A percentile compares a stretch with the other conserved stretches of the same genome.
phyloP scores from a whole-genome alignment of 2,329 filamentous ascomycete genomes.

The Aspergillus fijiensis region DNA sequence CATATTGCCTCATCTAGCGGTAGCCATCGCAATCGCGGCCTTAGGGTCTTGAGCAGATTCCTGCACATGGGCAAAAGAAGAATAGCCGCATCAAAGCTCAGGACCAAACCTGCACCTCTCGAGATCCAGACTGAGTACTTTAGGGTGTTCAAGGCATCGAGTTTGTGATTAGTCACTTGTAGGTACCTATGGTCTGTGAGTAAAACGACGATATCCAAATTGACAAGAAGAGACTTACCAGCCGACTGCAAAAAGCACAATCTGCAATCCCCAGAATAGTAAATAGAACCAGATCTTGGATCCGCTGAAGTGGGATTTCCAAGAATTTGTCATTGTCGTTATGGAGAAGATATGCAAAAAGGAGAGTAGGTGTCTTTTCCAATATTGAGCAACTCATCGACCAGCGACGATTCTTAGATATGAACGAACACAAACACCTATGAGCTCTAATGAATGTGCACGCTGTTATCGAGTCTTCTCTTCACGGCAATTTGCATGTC shows the following conservation, averaged over 20 bases:
- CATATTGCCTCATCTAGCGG: conserved; percentile 96
- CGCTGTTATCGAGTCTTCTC: neutral
- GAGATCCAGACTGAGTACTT: conserved; percentile 94
- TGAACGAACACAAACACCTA: neutral
- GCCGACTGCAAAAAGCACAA: conserved; percentile 76
- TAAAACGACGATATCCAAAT: neutral
- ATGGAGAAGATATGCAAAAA: conserved; percentile 35
- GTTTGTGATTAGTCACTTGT: conserved; percentile 65
- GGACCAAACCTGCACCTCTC: conserved; percentile 81
- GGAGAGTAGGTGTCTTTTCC: conserved; percentile 5
- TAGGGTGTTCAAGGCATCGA: conserved; percentile 77
- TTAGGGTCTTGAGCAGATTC: conserved; percentile 77
- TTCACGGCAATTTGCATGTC: neutral
- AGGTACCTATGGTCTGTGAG: conserved; percentile 64
- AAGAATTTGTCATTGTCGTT: conserved; percentile 40
- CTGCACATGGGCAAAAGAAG: conserved; percentile 94
- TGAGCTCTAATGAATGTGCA: neutral
- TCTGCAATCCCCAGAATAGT: conserved; percentile 77
- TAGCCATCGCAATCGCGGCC: conserved; percentile 82
- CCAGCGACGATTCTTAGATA: conserved; percentile 26
- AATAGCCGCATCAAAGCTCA: conserved; percentile 80
- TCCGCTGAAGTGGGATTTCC: conserved; percentile 61
- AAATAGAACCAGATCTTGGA: conserved; percentile 76
- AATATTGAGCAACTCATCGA: conserved; percentile 17
- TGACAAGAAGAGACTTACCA: conserved; percentile 61